phyloP scores from a whole-genome alignment of 2,329 filamentous ascomycete genomes.

The Aureobasidium subglaciale region DNA sequence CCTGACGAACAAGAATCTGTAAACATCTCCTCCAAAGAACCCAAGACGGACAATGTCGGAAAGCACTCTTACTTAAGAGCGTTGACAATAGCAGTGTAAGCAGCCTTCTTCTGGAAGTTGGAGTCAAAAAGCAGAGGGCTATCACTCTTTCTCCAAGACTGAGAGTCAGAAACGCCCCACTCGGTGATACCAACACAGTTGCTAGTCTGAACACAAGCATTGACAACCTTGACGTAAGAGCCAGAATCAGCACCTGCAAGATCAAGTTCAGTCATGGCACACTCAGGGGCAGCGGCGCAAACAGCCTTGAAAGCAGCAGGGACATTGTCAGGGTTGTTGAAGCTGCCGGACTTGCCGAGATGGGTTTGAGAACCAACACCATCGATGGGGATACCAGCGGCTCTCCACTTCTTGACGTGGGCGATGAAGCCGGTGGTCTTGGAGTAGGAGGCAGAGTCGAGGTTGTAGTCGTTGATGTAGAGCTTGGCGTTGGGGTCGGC shows the following conservation, averaged over 20 bases:
- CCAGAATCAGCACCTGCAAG: slow-evolving; percentile 49
- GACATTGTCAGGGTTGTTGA: slow-evolving; percentile 35
- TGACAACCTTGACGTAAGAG: slow-evolving; percentile 50
- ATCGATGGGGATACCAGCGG: slow-evolving; percentile 56
- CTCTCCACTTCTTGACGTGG: slow-evolving; percentile 58
- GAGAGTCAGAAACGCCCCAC: slow-evolving; percentile 45
- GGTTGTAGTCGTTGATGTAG: slow-evolving; percentile 66
- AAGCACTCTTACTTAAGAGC: slow-evolving; percentile 5
- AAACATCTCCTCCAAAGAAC: neutral
- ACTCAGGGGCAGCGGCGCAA: slow-evolving; percentile 45
- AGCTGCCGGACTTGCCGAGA: slow-evolving; percentile 30
- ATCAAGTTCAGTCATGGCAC: slow-evolving; percentile 62
- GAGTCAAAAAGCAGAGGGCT: slow-evolving; percentile 38
- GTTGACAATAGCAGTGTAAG: slow-evolving; percentile 28
- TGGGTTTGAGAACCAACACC: slow-evolving; percentile 57
- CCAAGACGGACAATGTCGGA: no score
- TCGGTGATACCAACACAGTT: slow-evolving; percentile 62
- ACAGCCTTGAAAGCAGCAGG: slow-evolving; percentile 47
- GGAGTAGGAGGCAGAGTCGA: slow-evolving; percentile 52
- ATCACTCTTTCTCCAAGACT: slow-evolving; percentile 35
- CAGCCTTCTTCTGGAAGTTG: slow-evolving; percentile 36
- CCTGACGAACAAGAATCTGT: neutral
- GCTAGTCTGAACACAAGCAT: slow-evolving; percentile 50
- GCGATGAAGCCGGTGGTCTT: slow-evolving; percentile 52
- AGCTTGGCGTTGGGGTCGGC: slow-evolving; percentile 62